Base-by-base conservation (phyloP, 2,329 filamentous ascomycete genomes). In the Fusarium gaditjirri region DNA sequence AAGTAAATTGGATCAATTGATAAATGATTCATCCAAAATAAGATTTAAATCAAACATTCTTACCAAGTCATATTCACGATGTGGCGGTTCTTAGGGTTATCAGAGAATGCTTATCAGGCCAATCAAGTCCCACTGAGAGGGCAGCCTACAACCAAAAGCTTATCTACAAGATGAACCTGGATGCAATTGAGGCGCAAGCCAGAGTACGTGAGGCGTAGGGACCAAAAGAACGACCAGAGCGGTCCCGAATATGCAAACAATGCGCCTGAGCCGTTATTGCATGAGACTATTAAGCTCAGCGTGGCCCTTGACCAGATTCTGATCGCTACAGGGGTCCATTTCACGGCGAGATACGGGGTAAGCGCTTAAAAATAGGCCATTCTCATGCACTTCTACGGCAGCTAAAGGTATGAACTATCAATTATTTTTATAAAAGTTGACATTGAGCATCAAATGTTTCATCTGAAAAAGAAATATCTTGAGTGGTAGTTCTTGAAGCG, bases 1-100 rank as follows among this genome's bases (percentile, higher is more conserved):
- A 14, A 35, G 3, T 0, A 4, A 4, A 2, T 27, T 5, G 5
- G 6, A 25, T 25, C 2, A 17, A 35, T 21, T 5, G 2, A 14
- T 1, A 21, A 7, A 21, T 2, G 9, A 6, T 35, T 36, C 1
- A 3, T 6, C 14, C 5, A 4, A 11, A 25, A 25, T 25, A 25
- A 25, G 4, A 25, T 25, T 25, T 8, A 29, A 29, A 29, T 29
- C 9, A 27, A 21, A 52, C 13, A 38, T 38, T n/a, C 6, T 13
- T 2, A 14, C 5, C n/a, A 9, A 52, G 33, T 17, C 33, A n/a
- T n/a, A 23, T 7, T 23, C 46, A 7, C 3, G 9, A 23, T 12
- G 6, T 0, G 41, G 16, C 17, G 5, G 6, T 25, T 10, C n/a
- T 11, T 11, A 19, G 17, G 8, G 8, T 52, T 53, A 29, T 29